phyloP scores from a whole-genome alignment of 1,139 yeast species.

The Magnusiomyces fungicola region DNA sequence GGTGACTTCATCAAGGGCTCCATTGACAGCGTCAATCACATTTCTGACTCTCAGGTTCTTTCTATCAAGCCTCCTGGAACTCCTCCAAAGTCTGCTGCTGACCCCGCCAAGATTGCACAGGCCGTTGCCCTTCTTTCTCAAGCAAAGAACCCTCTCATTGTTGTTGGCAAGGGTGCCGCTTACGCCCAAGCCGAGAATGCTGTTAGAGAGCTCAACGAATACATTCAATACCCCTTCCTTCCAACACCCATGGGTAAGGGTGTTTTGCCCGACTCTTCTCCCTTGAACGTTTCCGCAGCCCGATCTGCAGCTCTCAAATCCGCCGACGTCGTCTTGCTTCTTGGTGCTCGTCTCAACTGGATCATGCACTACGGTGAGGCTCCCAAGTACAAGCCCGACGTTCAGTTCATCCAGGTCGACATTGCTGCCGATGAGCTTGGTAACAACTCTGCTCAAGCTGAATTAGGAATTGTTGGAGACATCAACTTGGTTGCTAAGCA shows the following conservation, averaged over 20 bases:
- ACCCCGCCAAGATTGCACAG: slow-evolving; percentile 31
- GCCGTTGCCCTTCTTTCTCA: slow-evolving; percentile 32
- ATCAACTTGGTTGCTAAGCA: slow-evolving; percentile 37
- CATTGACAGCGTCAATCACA: neutral
- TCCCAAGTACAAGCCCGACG: slow-evolving; percentile 43
- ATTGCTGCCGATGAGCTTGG: slow-evolving; percentile 47
- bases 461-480: slow-evolving; percentile 46
- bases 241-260: slow-evolving; percentile 76
- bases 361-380: slow-evolving; percentile 54
- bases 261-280: slow-evolving; percentile 44
- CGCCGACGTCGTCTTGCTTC: slow-evolving; percentile 49
- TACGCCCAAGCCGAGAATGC: slow-evolving; percentile 37
- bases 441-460: slow-evolving; percentile 34
- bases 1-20: slow-evolving; percentile 46
- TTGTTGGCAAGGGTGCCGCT: slow-evolving; percentile 60
- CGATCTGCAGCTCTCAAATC: slow-evolving; percentile 46
- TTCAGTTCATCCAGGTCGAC: slow-evolving; percentile 51
- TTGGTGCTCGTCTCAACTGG: slow-evolving; percentile 65
- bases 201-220: slow-evolving; percentile 36
- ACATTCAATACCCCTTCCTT: slow-evolving; percentile 44
- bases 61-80: slow-evolving; percentile 25
- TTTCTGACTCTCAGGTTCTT: slow-evolving; percentile 6
- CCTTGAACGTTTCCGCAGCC: slow-evolving; percentile 49
- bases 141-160: slow-evolving; percentile 44
- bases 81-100: slow-evolving; percentile 39